Evolutionary conservation across 2,329 filamentous ascomycete species (phyloP), one percentile per base, ranked within the genome.

Genomic region (Tolypocladium ovalisporum): DNA sequence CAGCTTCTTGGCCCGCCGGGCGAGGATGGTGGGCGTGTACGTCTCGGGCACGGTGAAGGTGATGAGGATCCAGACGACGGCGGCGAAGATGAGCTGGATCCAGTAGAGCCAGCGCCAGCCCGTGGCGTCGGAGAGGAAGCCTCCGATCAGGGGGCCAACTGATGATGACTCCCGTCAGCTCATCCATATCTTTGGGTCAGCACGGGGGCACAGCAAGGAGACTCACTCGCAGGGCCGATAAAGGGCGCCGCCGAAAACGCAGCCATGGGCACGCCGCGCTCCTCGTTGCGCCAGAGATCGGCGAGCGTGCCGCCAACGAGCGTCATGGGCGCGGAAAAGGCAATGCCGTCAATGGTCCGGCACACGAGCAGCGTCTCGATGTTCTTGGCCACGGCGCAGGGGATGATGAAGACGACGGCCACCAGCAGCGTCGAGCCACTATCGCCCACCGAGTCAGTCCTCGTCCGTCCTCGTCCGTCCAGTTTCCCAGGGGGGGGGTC

Each of bases 21-120:
- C 80, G 19, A 97, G 81, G 54, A 96, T 84, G 0, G 84, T 88
- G 0, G 91, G 90, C 0, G 90, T 86, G 69, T 94, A 96, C 0
- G 91, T 96, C 71, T 96, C 91, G 1, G 90, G 89, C 0, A 96
- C 86, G n/a, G 89, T 94, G 72, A 95, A 92, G 35, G 86, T 87
- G 70, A 94, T 91, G 59, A 93, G 69, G 22, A 87, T 59, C 83
- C 87, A 94, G 63, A 87, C 81, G 54, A 86, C 68, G 17, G 78
- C 84, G 32, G 87, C 77, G 15, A 94, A 68, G 66, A 96, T 95
- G 13, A 94, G 76, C 67, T 93, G 89, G 63, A 96, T 82, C 87
- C 88, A 93, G 75, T 94, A 94, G 0, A 94, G 76, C 88, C 89
- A 94, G 62, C 89, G 76, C 90, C 90, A 94, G 40, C 86, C 86